Conservation (phyloP, 768 basidiomycete genomes). For the Suillus lakei region DNA sequence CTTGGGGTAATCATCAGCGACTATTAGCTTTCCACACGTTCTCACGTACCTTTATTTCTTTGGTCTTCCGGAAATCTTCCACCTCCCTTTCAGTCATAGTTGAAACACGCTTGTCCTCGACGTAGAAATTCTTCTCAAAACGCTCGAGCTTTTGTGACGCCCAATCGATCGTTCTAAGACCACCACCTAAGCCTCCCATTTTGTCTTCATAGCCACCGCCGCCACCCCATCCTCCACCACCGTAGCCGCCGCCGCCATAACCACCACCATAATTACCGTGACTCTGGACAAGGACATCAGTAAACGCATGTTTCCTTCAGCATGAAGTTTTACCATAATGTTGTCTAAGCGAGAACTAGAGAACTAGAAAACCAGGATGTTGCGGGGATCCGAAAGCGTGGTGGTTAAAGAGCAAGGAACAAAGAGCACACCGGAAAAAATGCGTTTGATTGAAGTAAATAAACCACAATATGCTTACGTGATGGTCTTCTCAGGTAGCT, state of each 20-base stretch:
- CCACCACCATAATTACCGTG: slow-evolving; percentile 40
- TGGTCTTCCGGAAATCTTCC: slow-evolving; percentile 79
- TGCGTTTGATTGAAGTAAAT: slow-evolving; percentile 12
- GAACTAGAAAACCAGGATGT: background rate
- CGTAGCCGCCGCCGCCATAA: slow-evolving; percentile 37
- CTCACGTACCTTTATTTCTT: slow-evolving; percentile 82
- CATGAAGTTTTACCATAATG: slow-evolving; percentile 1
- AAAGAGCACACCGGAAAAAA: slow-evolving; percentile 21
- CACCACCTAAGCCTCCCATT: slow-evolving; percentile 82
- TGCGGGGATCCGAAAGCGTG: slow-evolving; percentile 5
- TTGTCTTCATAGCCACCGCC: slow-evolving; percentile 56
- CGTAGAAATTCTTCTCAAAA: slow-evolving; percentile 98
- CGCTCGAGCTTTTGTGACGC: slow-evolving; percentile 66
- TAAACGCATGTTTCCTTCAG: background rate
- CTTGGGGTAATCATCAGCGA: slow-evolving; percentile 41
- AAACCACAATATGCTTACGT: slow-evolving; percentile 8
- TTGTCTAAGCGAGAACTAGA: slow-evolving; percentile 2
- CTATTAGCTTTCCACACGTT: background rate
- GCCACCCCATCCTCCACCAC: slow-evolving; percentile 39
- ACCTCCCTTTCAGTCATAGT: slow-evolving; percentile 83
- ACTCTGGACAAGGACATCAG: slow-evolving; percentile 25
- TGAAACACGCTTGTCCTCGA: slow-evolving; percentile 86
- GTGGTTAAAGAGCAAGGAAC: slow-evolving; percentile 9
- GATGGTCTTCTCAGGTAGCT: background rate
- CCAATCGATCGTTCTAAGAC: slow-evolving; percentile 90